These are phyloP conservation scores for Xylaria sp. DNA, from an alignment of 2,329 filamentous ascomycete species.

Conservation along the genomic window DNA sequence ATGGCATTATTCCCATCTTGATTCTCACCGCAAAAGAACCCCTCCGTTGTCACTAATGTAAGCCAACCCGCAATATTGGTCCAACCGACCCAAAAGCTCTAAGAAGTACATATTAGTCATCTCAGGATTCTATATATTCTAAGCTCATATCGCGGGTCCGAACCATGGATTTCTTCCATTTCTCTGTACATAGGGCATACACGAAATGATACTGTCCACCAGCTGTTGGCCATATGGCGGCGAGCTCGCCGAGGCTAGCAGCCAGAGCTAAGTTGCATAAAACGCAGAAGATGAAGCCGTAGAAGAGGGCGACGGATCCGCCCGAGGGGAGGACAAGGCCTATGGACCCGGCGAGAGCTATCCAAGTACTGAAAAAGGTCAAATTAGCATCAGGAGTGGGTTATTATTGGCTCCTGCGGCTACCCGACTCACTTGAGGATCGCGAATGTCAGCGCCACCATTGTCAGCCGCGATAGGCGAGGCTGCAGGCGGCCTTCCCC, in stretches of 20 bases:
- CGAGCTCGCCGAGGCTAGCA: conserved; percentile 55
- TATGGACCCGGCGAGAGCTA: conserved; percentile 55
- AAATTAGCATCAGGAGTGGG: conserved; percentile 5
- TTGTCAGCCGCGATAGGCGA: conserved; percentile 53
- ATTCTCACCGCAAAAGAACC: conserved; percentile 53
- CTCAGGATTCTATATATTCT: too few species aligned
- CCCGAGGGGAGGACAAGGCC: conserved; percentile 55
- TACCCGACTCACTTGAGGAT: conserved; percentile 52
- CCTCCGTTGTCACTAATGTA: conserved; percentile 55
- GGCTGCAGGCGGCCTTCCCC: conserved; percentile 50
- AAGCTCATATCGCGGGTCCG: background rate
- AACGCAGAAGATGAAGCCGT: conserved; percentile 59
- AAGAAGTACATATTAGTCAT: background rate
- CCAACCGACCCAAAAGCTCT: conserved; percentile 58
- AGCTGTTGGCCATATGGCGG: conserved; percentile 58
- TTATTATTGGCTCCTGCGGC: background rate
- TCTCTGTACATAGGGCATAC: conserved; percentile 52
- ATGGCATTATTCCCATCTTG: background rate
- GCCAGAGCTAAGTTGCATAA: conserved; percentile 56
- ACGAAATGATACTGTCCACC: conserved; percentile 60
- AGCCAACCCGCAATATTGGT: conserved; percentile 59
- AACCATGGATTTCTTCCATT: conserved; percentile 52
- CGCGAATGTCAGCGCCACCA: conserved; percentile 57
- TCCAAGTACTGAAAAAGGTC: conserved; percentile 48
- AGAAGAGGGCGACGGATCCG: conserved; percentile 55